These are phyloP conservation scores for Phaeophleospora eucalypticola DNA, from an alignment of 2,329 filamentous ascomycete genomes.

Conservation along the genomic window DNA sequence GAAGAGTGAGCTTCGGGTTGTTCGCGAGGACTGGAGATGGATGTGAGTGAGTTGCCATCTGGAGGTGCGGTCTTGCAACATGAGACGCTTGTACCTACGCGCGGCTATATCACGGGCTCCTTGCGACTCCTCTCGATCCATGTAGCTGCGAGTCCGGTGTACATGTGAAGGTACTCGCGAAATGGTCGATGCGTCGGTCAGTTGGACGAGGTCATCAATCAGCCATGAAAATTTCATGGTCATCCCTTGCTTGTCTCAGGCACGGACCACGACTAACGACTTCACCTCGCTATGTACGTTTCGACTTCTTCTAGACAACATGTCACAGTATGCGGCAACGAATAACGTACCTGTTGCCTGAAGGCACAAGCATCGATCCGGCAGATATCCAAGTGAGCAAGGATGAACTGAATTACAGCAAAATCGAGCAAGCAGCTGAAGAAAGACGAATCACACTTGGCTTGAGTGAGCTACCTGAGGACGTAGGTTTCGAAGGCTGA, in stretches of 20 bases:
- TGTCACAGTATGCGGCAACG: constrained; percentile 62
- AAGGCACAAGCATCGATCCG: constrained; percentile 62
- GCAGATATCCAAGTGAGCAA: constrained; percentile 56
- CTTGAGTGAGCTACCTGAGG: constrained; percentile 67
- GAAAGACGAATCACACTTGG: constrained; percentile 76
- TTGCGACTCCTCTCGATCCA: constrained; percentile 1
- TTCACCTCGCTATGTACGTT: neutral
- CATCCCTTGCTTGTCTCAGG: neutral
- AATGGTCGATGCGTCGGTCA: too few species aligned
- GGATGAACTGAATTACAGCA: constrained; percentile 53
- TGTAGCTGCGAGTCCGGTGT: too few species aligned
- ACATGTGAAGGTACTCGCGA: too few species aligned
- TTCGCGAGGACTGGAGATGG: constrained; percentile 16
- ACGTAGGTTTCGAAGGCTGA: constrained; percentile 41
- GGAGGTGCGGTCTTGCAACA: neutral
- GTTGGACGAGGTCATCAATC: too few species aligned
- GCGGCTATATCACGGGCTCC: constrained; percentile 7
- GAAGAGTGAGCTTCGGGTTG: constrained; percentile 53
- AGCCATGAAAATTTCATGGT: neutral
- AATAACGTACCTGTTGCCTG: constrained; percentile 67
- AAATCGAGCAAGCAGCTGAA: constrained; percentile 59
- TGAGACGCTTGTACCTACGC: constrained; percentile 1
- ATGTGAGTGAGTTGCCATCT: constrained; percentile 13
- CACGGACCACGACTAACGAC: neutral
- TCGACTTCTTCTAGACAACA: neutral